Conservation (phyloP, 805 yeast species). For the Pichia deserticola region DNA sequence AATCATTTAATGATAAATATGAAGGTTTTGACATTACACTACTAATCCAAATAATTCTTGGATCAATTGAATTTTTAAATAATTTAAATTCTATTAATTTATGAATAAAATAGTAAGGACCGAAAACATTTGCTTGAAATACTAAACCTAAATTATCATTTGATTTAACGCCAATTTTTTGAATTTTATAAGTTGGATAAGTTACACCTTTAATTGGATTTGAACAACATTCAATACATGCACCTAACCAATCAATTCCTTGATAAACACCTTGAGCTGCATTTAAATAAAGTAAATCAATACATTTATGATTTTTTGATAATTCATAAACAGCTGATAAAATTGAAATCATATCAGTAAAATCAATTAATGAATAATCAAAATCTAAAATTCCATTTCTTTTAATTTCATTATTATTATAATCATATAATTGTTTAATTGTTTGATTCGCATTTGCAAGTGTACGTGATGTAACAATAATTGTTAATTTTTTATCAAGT, state of each 20-base stretch:
- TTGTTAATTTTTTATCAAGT: constrained; percentile 50
- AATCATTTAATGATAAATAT: constrained; percentile 64
- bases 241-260: constrained; percentile 83
- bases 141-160: constrained; percentile 77
- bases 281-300: constrained; percentile 78
- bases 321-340: constrained; percentile 68
- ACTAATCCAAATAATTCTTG: constrained; percentile 77
- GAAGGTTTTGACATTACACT: constrained; percentile 75
- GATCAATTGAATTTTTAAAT: constrained; percentile 33
- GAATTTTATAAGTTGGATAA: constrained; percentile 78
- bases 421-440: constrained; percentile 48
- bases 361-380: constrained; percentile 86
- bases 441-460: constrained; percentile 76
- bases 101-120: constrained; percentile 81
- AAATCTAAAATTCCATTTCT: constrained; percentile 62
- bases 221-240: constrained; percentile 55
- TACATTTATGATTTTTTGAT: constrained; percentile 49
- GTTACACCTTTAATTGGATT: constrained; percentile 82
- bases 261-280: constrained; percentile 85
- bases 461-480: constrained; percentile 85
- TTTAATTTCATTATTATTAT: constrained; percentile 27
- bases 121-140: constrained; percentile 95
- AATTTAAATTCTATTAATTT: constrained; percentile 47
- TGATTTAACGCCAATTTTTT: constrained; percentile 68
- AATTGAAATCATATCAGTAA: constrained; percentile 81